phyloP scores from a whole-genome alignment of 805 yeast species.

The Candida pseudofarinosa region DNA sequence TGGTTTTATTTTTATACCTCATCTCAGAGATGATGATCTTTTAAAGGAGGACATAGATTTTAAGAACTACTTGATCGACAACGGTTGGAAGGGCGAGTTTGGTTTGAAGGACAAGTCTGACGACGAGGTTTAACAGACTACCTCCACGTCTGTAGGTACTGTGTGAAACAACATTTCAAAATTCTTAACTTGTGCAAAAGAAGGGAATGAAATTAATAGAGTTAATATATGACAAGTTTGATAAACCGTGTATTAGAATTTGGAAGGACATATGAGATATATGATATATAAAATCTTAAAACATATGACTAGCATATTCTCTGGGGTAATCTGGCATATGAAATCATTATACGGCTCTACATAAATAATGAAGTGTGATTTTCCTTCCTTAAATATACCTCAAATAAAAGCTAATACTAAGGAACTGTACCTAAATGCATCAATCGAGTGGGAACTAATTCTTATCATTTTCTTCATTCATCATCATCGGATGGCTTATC shows the following conservation, averaged over 20 bases:
- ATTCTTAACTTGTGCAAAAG: neutral
- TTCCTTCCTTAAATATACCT: no score
- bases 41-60: constrained; percentile 60
- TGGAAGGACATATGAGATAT: no score
- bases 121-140: constrained; percentile 15
- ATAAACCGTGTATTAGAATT: no score
- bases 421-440: no score
- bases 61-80: constrained; percentile 50
- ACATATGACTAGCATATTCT: no score
- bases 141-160: no score
- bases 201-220: neutral
- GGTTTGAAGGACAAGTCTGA: constrained; percentile 26
- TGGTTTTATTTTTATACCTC: constrained; percentile 63
- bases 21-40: constrained; percentile 65
- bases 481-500: constrained; percentile 6
- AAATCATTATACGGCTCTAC: no score
- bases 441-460: no score
- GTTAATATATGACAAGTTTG: neutral
- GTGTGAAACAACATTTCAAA: neutral
- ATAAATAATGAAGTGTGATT: no score
- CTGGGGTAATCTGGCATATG: no score
- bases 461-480: neutral
- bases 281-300: no score
- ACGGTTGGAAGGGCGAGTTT: constrained; percentile 57
- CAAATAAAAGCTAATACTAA: no score